Conservation (phyloP, 75 land plant species). For the Ceratopteris richardii region DNA sequence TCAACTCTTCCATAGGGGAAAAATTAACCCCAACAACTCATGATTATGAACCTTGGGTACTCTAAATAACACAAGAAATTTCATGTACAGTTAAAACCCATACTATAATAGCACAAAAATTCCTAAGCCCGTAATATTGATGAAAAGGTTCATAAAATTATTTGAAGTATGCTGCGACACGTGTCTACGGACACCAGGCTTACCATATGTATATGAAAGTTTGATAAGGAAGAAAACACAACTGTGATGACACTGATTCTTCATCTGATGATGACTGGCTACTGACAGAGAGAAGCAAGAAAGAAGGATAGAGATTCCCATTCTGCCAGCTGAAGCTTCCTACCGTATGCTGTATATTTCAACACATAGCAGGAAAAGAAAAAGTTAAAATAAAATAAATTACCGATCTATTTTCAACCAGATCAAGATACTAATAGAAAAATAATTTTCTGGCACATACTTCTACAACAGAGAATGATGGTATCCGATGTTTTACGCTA, state of each 20-base stretch:
- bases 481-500: conserved; percentile 38
- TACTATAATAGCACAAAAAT: no score
- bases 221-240: conserved; percentile 90
- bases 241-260: conserved; percentile 23
- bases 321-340: conserved; percentile 96
- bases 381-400: background rate
- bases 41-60: no score
- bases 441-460: conserved; percentile 24
- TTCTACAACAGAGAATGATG: conserved; percentile 47
- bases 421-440: no score
- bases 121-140: no score
- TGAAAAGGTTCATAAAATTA: no score
- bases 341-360: conserved; percentile 65
- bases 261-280: conserved; percentile 15
- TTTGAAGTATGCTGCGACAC: no score
- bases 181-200: no score
- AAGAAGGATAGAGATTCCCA: conserved; percentile 82
- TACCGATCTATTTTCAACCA: no score
- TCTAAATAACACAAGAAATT: no score
- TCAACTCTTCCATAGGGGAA: no score
- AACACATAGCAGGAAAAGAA: background rate
- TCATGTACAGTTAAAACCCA: no score
- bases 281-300: conserved; percentile 65
- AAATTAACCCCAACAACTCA: no score
- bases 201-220: conserved; percentile 80